phyloP scores from a whole-genome alignment of 140 eudicot genomes.

The Flaveria floridana region DNA sequence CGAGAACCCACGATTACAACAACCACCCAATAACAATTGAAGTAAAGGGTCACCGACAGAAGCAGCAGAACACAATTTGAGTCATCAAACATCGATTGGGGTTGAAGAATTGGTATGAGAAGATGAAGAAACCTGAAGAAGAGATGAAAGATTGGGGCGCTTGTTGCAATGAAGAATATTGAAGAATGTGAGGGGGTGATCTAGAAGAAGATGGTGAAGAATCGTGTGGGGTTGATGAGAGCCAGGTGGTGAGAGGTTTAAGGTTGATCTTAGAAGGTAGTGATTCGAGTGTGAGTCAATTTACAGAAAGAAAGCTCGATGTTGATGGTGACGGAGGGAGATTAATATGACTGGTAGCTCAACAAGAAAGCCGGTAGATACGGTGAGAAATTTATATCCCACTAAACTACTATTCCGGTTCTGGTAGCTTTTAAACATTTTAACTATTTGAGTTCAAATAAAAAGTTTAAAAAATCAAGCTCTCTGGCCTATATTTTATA shows the following conservation, averaged over 20 bases:
- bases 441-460: too few relatives aligned
- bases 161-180: neutral
- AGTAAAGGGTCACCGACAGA: too few relatives aligned
- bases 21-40: too few relatives aligned
- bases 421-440: too few relatives aligned
- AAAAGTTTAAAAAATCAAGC: too few relatives aligned
- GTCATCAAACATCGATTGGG: too few relatives aligned
- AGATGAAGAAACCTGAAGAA: slow-evolving; percentile 26
- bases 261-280: slow-evolving; percentile 7
- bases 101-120: neutral
- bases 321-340: slow-evolving; percentile 6
- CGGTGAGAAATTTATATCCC: too few relatives aligned
- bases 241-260: slow-evolving; percentile 24
- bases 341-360: neutral
- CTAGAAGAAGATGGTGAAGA: neutral
- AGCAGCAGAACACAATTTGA: too few relatives aligned
- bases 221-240: slow-evolving; percentile 32
- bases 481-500: too few relatives aligned
- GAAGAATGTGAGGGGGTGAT: slow-evolving; percentile 16
- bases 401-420: too few relatives aligned
- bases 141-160: neutral
- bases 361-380: neutral
- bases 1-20: too few relatives aligned
- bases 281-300: slow-evolving; percentile 23
- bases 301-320: slow-evolving; percentile 13